A percentile compares a stretch with the other conserved stretches of the same genome.
These are phyloP conservation scores for Leucogyrophana mollusca DNA, from an alignment of 768 basidiomycete genomes.

Conservation along the genomic window DNA sequence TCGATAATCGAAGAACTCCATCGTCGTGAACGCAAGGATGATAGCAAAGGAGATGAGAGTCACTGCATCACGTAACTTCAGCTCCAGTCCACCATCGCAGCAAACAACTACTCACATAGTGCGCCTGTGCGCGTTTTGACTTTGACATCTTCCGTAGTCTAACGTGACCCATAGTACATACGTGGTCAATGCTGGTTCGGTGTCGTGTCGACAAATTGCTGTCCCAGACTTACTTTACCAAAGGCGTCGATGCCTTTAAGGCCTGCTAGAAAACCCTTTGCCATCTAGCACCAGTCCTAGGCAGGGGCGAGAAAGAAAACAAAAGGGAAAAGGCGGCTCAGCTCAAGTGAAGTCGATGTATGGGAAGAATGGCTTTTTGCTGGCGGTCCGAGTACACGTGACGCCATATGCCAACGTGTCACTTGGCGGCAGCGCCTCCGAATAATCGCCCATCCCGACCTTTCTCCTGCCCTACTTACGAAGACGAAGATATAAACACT, in stretches of 20 bases:
- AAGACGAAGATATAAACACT: too few relatives aligned
- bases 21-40: constrained; percentile 85
- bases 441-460: background rate
- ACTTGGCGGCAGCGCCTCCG: background rate
- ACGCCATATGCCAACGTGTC: constrained; percentile 24
- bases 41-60: constrained; percentile 90
- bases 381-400: constrained; percentile 22
- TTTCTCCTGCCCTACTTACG: background rate
- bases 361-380: background rate
- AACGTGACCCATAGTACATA: constrained; percentile 3
- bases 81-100: constrained; percentile 6
- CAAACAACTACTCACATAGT: constrained; percentile 55
- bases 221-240: constrained; percentile 76
- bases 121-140: constrained; percentile 96
- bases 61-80: constrained; percentile 47
- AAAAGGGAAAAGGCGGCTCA: constrained; percentile 9
- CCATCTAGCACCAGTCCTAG: constrained; percentile 46
- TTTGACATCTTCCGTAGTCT: constrained; percentile 99
- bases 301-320: constrained; percentile 12
- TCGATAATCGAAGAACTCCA: constrained; percentile 97
- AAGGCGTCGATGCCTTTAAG: constrained; percentile 97
- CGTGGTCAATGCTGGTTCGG: constrained; percentile 7
- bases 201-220: constrained; percentile 4
- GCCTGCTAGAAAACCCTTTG: constrained; percentile 71
- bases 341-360: constrained; percentile 2